These are phyloP conservation scores for Hura crepitans DNA, from an alignment of 441 rosid species.

Conservation along the genomic window DNA sequence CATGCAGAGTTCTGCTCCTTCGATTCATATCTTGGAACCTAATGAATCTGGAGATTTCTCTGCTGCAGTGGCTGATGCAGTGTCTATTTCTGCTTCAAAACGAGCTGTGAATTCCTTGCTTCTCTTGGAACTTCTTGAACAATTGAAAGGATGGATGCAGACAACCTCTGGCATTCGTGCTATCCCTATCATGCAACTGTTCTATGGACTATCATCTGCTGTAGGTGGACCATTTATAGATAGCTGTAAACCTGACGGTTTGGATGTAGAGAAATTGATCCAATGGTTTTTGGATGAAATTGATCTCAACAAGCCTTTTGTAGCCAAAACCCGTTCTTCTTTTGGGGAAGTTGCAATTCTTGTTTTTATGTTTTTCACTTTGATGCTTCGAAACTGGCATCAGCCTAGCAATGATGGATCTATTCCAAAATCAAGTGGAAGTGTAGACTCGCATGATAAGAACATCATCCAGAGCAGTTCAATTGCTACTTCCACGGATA, in stretches of 20 bases:
- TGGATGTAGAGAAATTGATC: conserved; percentile 86
- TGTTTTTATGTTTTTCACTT: conserved; percentile 98
- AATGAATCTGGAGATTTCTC: conserved; percentile 87
- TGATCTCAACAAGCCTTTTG: conserved; percentile 70
- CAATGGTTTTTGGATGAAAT: conserved; percentile 93
- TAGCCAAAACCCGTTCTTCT: conserved; percentile 62
- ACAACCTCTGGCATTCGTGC: conserved; percentile 85
- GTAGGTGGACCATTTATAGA: conserved; percentile 97
- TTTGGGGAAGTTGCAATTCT: conserved; percentile 95
- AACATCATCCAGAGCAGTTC: conserved; percentile 47
- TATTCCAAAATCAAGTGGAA: conserved; percentile 50
- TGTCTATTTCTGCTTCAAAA: conserved; percentile 95
- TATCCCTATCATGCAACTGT: conserved; percentile 95
- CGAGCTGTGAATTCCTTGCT: conserved; percentile 95
- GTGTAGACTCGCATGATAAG: conserved; percentile 61
- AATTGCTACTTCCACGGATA: conserved; percentile 56
- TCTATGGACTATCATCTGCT: conserved; percentile 96
- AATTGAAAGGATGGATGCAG: conserved; percentile 97
- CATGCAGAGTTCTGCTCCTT: conserved; percentile 68
- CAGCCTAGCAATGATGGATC: conserved; percentile 89
- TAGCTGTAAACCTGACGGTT: conserved; percentile 75
- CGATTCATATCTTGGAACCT: conserved; percentile 93
- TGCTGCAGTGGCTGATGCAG: conserved; percentile 65
- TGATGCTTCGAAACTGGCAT: conserved; percentile 99
- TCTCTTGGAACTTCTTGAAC: conserved; percentile 89